These are phyloP conservation scores for Houttuynia cordata DNA, from an alignment of 164 flowering plant genomes.

Conservation along the genomic window DNA sequence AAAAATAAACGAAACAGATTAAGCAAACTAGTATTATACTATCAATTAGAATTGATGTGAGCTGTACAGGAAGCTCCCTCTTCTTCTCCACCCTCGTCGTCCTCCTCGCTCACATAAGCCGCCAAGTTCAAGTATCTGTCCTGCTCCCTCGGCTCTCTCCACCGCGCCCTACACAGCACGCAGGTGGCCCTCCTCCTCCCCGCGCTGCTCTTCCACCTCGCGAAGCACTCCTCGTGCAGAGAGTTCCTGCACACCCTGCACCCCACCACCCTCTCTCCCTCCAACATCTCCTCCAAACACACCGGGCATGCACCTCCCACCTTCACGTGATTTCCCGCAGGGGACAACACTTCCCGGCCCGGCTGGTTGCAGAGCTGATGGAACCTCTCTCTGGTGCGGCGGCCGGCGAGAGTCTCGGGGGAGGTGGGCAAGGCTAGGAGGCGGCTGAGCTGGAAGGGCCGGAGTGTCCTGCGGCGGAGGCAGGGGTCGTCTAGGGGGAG, in stretches of 20 bases:
- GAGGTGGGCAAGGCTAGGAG: slow-evolving; percentile 37
- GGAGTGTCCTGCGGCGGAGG: slow-evolving; percentile 40
- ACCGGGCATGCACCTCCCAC: slow-evolving; percentile 58
- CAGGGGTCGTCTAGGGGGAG: slow-evolving; percentile 43
- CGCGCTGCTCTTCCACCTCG: slow-evolving; percentile 61
- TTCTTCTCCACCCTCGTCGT: slow-evolving; percentile 4
- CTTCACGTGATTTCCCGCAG: slow-evolving; percentile 7
- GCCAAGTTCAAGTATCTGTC: slow-evolving; percentile 63
- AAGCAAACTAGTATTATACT: neutral
- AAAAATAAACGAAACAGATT: too few relatives aligned
- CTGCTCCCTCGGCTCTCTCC: slow-evolving; percentile 39
- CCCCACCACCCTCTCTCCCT: slow-evolving; percentile 30
- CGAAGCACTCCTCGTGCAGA: slow-evolving; percentile 63
- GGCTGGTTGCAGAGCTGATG: slow-evolving; percentile 29
- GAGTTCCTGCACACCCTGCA: slow-evolving; percentile 61
- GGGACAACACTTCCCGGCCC: neutral
- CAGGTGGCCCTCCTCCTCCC: slow-evolving; percentile 54
- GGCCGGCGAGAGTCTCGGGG: slow-evolving; percentile 42
- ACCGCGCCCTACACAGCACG: slow-evolving; percentile 75
- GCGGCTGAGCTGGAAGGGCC: slow-evolving; percentile 50
- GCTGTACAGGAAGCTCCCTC: neutral
- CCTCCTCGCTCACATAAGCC: slow-evolving; percentile 35
- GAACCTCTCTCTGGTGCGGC: slow-evolving; percentile 34
- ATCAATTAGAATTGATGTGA: neutral
- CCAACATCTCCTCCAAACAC: slow-evolving; percentile 62